Percentiles rank a stretch among this genome's conserved stretches.
Evolutionary conservation across 1,284 basidiomycete species (phyloP).

Genomic region (Veloporphyrellus conicus): DNA sequence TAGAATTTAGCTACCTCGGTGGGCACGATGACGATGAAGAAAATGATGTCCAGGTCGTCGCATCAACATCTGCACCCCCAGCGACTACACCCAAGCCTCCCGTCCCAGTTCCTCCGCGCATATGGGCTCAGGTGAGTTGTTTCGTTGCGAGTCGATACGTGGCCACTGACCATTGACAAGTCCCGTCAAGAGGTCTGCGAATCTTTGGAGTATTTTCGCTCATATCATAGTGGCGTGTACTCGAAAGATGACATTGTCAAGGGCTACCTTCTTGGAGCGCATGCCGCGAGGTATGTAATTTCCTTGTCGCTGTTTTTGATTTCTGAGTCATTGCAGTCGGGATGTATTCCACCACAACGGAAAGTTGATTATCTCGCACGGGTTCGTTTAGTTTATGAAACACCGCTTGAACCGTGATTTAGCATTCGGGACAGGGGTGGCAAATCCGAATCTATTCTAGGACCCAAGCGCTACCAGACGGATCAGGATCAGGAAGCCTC

Average conservation of each 20-base stretch:
- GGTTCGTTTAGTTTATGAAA: constrained; percentile 42
- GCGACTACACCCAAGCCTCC: constrained; percentile 28
- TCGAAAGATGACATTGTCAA: constrained; percentile 54
- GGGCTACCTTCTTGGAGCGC: constrained; percentile 70
- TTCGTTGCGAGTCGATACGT: background rate
- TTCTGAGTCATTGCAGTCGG: constrained; percentile 43
- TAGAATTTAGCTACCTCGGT: constrained; percentile 12
- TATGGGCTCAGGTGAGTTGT: constrained; percentile 50
- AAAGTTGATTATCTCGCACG: constrained; percentile 72
- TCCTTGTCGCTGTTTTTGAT: background rate
- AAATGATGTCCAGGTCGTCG: constrained; percentile 1
- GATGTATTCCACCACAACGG: constrained; percentile 62
- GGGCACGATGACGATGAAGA: constrained; percentile 11
- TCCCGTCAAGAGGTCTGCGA: constrained; percentile 79
- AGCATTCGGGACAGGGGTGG: constrained; percentile 49
- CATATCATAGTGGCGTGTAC: constrained; percentile 76
- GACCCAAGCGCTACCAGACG: constrained; percentile 36
- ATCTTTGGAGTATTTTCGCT: constrained; percentile 66
- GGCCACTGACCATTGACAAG: constrained; percentile 36
- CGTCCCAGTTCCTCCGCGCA: constrained; percentile 39
- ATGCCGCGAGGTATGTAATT: constrained; percentile 52
- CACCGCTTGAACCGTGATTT: background rate
- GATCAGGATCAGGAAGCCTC: constrained; percentile 60
- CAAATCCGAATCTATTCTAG: constrained; percentile 54
- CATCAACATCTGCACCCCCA: background rate